These are phyloP conservation scores for Phlebiopsis gigantea DNA, from an alignment of 768 basidiomycete genomes.

Conservation along the genomic window DNA sequence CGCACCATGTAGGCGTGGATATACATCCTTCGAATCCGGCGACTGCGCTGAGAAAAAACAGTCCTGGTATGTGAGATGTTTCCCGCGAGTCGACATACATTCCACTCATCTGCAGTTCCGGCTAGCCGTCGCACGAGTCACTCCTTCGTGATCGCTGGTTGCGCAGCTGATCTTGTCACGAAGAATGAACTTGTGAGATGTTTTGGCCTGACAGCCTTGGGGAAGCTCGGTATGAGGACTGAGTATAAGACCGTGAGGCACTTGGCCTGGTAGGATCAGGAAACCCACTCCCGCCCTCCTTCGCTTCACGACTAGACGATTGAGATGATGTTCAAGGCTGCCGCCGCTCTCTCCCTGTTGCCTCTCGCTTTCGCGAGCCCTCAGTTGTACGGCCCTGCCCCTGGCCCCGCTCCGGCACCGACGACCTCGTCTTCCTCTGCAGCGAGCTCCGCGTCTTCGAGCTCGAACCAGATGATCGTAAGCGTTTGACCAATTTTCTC, in stretches of 20 bases:
- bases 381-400: constrained; percentile 28
- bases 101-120: neutral
- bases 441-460: constrained; percentile 21
- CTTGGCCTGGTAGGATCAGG: neutral
- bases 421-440: constrained; percentile 24
- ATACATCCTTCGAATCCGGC: constrained; percentile 2
- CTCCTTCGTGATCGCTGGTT: neutral
- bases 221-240: neutral
- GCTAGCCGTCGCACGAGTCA: neutral
- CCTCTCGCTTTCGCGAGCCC: constrained; percentile 31
- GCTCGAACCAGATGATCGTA: constrained; percentile 5
- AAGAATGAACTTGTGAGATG: neutral
- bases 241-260: constrained; percentile 6
- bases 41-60: constrained; percentile 3
- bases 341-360: constrained; percentile 23
- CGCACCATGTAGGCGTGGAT: neutral
- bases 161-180: neutral
- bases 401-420: constrained; percentile 19
- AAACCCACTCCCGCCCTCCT: constrained; percentile 2
- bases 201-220: neutral
- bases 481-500: neutral
- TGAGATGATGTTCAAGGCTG: constrained; percentile 25
- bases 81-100: constrained; percentile 2
- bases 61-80: constrained; percentile 8
- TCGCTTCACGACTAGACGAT: constrained; percentile 4